Conservation (phyloP, 1,284 basidiomycete genomes). For the Sporisorium exsertum region DNA sequence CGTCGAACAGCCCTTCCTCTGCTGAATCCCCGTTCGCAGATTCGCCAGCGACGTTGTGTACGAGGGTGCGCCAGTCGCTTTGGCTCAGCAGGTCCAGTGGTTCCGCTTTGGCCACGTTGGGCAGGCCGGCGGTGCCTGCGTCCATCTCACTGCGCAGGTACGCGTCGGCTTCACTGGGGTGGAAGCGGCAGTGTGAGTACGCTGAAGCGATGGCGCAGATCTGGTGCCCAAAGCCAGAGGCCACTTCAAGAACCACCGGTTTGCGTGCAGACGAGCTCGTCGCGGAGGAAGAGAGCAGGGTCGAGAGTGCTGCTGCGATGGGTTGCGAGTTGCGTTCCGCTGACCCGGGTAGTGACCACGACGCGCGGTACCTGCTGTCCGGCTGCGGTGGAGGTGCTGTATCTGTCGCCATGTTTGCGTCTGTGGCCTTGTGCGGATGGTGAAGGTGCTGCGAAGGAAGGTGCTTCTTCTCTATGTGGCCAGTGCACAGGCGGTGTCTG, state of each 20-base stretch:
- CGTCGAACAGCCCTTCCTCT: slow-evolving; percentile 35
- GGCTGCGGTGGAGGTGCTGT: not conserved
- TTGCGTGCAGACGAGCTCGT: slow-evolving; percentile 3
- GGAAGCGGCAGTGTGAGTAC: slow-evolving; percentile 21
- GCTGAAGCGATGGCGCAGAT: slow-evolving; percentile 20
- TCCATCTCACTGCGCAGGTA: slow-evolving; percentile 40
- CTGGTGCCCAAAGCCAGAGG: slow-evolving; percentile 49
- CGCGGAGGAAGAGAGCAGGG: slow-evolving; percentile 14
- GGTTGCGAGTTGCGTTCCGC: slow-evolving; percentile 49
- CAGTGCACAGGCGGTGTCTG: slow-evolving; percentile 11
- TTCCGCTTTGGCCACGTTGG: slow-evolving; percentile 37
- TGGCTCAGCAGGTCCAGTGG: slow-evolving; percentile 37
- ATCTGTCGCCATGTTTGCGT: not conserved
- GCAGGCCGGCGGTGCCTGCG: not conserved
- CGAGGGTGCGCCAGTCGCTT: slow-evolving; percentile 43
- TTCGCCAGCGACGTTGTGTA: slow-evolving; percentile 26
- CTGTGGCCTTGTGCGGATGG: not conserved
- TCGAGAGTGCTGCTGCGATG: slow-evolving; percentile 35
- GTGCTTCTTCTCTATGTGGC: slow-evolving; percentile 1
- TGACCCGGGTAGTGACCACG: slow-evolving; percentile 43
- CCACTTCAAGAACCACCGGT: slow-evolving; percentile 40
- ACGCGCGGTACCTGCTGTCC: slow-evolving; percentile 34
- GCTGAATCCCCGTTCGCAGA: not conserved
- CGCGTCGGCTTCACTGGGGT: slow-evolving; percentile 45
- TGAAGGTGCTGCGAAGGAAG: not conserved